These are phyloP conservation scores for Syzygium aqueum DNA, from an alignment of 345 rosid genomes.

Conservation along the genomic window DNA sequence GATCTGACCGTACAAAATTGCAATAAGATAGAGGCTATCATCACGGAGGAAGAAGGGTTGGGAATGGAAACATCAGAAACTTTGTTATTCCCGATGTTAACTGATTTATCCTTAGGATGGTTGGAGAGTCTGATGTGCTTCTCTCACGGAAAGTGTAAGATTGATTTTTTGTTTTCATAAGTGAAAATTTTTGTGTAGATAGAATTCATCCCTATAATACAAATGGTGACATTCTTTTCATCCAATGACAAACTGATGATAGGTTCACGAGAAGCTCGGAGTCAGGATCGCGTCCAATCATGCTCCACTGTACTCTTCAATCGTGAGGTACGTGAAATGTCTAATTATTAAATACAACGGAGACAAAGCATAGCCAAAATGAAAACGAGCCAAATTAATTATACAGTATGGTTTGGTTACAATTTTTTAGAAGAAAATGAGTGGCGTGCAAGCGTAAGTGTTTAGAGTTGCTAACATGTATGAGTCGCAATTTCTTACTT, in stretches of 20 bases:
- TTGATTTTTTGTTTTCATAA: neutral
- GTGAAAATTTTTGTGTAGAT: fast-evolving
- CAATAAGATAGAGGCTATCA: too few relatives aligned
- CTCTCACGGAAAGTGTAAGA: neutral
- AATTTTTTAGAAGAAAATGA: too few relatives aligned
- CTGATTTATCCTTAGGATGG: fast-evolving
- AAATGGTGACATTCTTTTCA: neutral
- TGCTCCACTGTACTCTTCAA: neutral
- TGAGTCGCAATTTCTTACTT: too few relatives aligned
- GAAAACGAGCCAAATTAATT: too few relatives aligned
- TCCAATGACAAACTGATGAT: neutral
- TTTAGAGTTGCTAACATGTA: too few relatives aligned
- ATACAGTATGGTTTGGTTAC: fast-evolving
- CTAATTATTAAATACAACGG: neutral
- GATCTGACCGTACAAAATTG: too few relatives aligned
- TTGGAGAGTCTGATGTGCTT: neutral
- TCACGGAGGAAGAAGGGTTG: too few relatives aligned
- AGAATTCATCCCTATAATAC: neutral
- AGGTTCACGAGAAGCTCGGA: neutral
- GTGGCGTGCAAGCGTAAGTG: fast-evolving
- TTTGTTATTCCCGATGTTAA: neutral
- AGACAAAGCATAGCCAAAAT: neutral
- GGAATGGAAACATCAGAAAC: too few relatives aligned
- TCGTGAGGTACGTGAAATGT: neutral
- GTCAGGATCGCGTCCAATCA: fast-evolving